phyloP scores from a whole-genome alignment of 371 early-diverging fungal species.

The Mortierella sp. region DNA sequence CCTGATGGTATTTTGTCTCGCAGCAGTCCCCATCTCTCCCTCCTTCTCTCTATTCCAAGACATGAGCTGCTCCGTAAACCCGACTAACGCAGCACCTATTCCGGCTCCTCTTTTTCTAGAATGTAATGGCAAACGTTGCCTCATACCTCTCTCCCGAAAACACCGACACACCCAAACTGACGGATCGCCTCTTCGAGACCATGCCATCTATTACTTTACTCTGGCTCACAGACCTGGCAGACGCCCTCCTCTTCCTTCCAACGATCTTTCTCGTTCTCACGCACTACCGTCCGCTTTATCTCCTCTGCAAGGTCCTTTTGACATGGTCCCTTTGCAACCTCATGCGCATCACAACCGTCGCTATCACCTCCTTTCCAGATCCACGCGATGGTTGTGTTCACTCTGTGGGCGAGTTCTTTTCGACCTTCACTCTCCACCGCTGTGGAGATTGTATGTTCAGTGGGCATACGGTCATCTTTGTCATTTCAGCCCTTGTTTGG shows the following conservation, averaged over 20 bases:
- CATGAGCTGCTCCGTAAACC: no score
- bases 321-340: constrained; percentile 56
- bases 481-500: constrained; percentile 58
- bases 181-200: constrained; percentile 57
- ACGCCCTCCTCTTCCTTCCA: constrained; percentile 56
- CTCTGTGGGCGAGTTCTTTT: constrained; percentile 54
- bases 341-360: constrained; percentile 60
- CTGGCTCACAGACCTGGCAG: constrained; percentile 62
- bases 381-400: constrained; percentile 58
- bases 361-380: constrained; percentile 61
- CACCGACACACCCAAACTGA: constrained; percentile 43
- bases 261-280: constrained; percentile 45
- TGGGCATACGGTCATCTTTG: constrained; percentile 60
- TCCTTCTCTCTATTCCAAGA: no score
- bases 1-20: constrained; percentile 11
- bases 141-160: constrained; percentile 57
- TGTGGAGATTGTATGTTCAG: constrained; percentile 64
- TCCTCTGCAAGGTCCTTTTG: constrained; percentile 48
- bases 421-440: constrained; percentile 55
- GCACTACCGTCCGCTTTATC: constrained; percentile 56
- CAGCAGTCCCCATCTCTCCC: no score
- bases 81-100: no score
- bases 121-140: constrained; percentile 63
- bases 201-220: constrained; percentile 52
- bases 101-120: constrained; percentile 16